Conservation (phyloP, 768 basidiomycete species). For the Imleria badia region DNA sequence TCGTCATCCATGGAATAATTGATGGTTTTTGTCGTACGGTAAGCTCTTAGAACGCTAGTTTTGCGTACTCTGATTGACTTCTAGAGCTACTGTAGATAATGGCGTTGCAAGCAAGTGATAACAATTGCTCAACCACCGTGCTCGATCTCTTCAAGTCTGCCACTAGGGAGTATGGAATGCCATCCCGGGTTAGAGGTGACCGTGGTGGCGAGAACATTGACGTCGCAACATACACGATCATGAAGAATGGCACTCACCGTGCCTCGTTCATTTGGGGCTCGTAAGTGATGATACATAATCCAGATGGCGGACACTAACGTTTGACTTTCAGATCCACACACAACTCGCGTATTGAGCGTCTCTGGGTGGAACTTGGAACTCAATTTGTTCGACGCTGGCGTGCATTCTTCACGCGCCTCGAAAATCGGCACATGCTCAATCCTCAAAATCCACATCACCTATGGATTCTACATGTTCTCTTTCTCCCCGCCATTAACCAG, state of each 20-base stretch:
- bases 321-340: conserved; percentile 33
- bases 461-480: too few relatives aligned
- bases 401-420: conserved; percentile 41
- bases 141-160: background rate
- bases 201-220: background rate
- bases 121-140: background rate
- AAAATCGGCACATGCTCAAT: conserved; percentile 1
- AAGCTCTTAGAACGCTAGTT: too few relatives aligned
- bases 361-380: background rate
- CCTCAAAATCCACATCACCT: too few relatives aligned
- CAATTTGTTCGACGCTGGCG: conserved; percentile 31
- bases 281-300: too few relatives aligned
- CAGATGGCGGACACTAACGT: too few relatives aligned
- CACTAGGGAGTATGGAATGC: background rate
- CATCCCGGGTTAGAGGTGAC: background rate
- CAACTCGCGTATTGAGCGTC: conserved; percentile 30
- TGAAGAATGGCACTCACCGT: background rate
- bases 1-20: background rate
- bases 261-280: background rate
- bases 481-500: too few relatives aligned
- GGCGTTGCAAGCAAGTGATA: background rate
- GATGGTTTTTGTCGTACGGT: background rate
- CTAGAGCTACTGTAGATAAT: too few relatives aligned
- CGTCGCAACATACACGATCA: background rate
- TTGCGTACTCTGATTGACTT: too few relatives aligned